Base-by-base conservation (phyloP, 305 asterid species). In the Petunia hybrid region DNA sequence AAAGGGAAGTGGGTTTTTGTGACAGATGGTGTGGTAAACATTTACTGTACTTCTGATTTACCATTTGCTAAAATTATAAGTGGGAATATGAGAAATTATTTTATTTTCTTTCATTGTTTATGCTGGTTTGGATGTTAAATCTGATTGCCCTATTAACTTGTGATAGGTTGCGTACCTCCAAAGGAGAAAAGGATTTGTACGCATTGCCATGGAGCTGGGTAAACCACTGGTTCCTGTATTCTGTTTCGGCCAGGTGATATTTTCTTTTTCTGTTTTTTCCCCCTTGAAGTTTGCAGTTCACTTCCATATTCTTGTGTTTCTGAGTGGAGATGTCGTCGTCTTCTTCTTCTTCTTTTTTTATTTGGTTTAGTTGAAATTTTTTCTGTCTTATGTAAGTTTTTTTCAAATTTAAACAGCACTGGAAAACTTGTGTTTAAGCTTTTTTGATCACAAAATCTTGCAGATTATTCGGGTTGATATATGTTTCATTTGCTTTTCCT, bases 171-270 rank as follows among this genome's bases (percentile, higher is more conserved):
- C 95, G 16, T 96, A 82, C 84, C 84, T 96, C 40, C 89, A 81
- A 80, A 82, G 81, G 60, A 89, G 99, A 87, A 92, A 84, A 85
- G 99, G 99, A 80, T 96, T 96, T 86, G 95, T 94, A 14, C 93
- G 97, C 55, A 84, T 94, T 82, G 98, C 98, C 39, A 86, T 96
- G 88, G 97, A 94, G 88, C 76, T 83, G 56, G 98, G 98, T 84
- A 92, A 91, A 82, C 98, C 99, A 80, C 86, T 96, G 84, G 99
- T 96, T 83, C 99, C 99, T 64, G 98, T 94, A 88, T 96, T 96
- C 89, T 88, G 96, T 93, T 94, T 93, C 80, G 98, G 98, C 71
- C 99, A 96, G 98, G 99, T 96, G 43, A 75, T 70, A 80, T 64
- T 62, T 53, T 69, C 39, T 39, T 80, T 39, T 1, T 66, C 77